Evolutionary conservation across 768 basidiomycete species (phyloP), one percentile per base, ranked within the genome.

Genomic region (Calvatia gigantea): DNA sequence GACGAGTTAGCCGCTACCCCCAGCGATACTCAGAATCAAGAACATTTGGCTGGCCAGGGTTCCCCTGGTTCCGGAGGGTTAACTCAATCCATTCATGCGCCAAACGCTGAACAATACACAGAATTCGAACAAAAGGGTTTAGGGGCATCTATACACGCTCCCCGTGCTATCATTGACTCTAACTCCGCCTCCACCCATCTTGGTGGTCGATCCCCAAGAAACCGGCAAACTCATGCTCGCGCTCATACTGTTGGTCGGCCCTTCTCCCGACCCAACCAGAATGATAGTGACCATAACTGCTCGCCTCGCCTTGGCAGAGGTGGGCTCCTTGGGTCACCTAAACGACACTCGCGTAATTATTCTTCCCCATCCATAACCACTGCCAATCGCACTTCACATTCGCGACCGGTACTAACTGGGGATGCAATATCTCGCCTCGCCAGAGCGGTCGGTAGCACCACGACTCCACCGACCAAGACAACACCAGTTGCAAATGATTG

Each of bases 371-470:
- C 84, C 45, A 65, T 73, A 1, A 68, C 75, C 41, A 61, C 65
- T 4, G 54, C 64, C 58, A 52, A 65, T 70, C 78, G 47, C 32
- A 47, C 48, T 11, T 42, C 56, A 28, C 64, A 61, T 31, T 62
- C 74, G 60, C 79, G 89, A 8, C 89, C 89, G n/a, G 77, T 91
- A 41, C 79, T 91, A 61, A 86, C 86, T 4, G 84, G 76, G 11
- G 87, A 86, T 47, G 89, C 87, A 2, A 78, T 89, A 48, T 84
- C 87, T 11, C 75, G 75, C 55, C 67, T 91, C 29, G 84, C 82
- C 25, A 76, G 80, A 60, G 83, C 85, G 8, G 83, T 90, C 37
- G 85, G 82, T 28, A 67, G 49, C 15, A 53, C 64, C 21, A 49
- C 21, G 64, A 67, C 59, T 51, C 64, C 70, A 3, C 51, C 65